phyloP scores from a whole-genome alignment of 768 basidiomycete genomes.

The Coprinellus micaceus region DNA sequence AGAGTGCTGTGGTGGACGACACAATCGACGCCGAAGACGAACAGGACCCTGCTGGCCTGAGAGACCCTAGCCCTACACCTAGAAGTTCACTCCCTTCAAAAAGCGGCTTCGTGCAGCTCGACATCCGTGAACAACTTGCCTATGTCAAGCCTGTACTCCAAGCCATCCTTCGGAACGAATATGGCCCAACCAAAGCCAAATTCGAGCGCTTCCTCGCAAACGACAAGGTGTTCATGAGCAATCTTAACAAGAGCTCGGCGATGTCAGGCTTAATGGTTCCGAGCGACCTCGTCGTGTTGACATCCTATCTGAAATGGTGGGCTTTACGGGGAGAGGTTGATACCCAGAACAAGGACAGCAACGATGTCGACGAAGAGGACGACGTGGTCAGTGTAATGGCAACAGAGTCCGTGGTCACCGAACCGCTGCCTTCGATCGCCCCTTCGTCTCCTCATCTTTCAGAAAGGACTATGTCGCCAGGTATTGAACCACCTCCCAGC shows the following conservation, averaged over 20 bases:
- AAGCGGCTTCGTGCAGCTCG: too few species aligned
- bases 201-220: slow-evolving; percentile 60
- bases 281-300: slow-evolving; percentile 32
- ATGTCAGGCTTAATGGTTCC: slow-evolving; percentile 42
- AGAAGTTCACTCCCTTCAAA: too few species aligned
- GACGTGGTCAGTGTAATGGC: slow-evolving; percentile 1
- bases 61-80: too few species aligned
- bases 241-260: slow-evolving; percentile 17
- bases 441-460: slow-evolving; percentile 20
- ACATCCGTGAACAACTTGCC: slow-evolving; percentile 57
- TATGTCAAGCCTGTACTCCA: slow-evolving; percentile 62
- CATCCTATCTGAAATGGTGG: slow-evolving; percentile 38
- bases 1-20: slow-evolving; percentile 42
- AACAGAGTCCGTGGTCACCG: too few species aligned
- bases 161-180: slow-evolving; percentile 55
- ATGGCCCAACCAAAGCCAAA: slow-evolving; percentile 45
- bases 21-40: slow-evolving; percentile 39
- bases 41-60: slow-evolving; percentile 17
- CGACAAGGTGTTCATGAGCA: slow-evolving; percentile 17
- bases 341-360: neutral
- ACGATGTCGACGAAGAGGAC: slow-evolving; percentile 4
- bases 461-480: slow-evolving; percentile 16
- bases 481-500: slow-evolving; percentile 22
- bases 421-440: neutral
- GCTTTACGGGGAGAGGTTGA: slow-evolving; percentile 34